A percentile compares a stretch with the other conserved stretches of the same genome.
Conservation (phyloP, 805 yeast species). For the Ogataea wickerhamii region DNA sequence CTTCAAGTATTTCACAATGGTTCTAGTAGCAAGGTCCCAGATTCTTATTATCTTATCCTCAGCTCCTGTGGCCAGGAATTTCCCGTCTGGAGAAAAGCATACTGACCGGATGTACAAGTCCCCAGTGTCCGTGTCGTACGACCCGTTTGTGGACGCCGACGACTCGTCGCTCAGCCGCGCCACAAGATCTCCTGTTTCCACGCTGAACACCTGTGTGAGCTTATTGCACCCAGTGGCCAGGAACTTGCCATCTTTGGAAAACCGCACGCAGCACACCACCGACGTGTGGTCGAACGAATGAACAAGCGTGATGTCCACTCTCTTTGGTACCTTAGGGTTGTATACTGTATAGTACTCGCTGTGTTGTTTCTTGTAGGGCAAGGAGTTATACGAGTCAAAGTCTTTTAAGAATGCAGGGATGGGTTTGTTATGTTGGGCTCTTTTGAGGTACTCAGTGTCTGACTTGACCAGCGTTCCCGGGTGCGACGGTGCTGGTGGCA, state of each 20-base stretch:
- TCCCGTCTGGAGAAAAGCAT: constrained; percentile 94
- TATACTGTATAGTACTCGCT: constrained; percentile 84
- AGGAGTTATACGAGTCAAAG: constrained; percentile 72
- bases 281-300: constrained; percentile 90
- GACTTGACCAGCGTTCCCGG: constrained; percentile 18
- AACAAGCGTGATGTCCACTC: constrained; percentile 80
- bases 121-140: constrained; percentile 61
- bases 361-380: constrained; percentile 75
- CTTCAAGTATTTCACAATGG: constrained; percentile 77
- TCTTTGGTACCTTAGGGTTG: constrained; percentile 78
- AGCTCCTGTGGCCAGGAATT: constrained; percentile 90
- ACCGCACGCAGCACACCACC: constrained; percentile 95
- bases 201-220: constrained; percentile 90
- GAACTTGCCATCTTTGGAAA: constrained; percentile 85
- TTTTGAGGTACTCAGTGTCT: constrained; percentile 35
- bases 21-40: constrained; percentile 87
- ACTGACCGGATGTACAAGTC: constrained; percentile 94
- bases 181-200: constrained; percentile 83
- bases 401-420: constrained; percentile 79
- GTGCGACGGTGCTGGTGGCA: constrained; percentile 28
- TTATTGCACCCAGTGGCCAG: constrained; percentile 97
- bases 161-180: constrained; percentile 84
- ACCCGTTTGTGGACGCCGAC: constrained; percentile 39
- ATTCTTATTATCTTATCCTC: constrained; percentile 88
- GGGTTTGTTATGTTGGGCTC: constrained; percentile 61